Evolutionary conservation across 23 red algal genomes (phyloP).

Genomic region (Pyropia yezoensis): DNA sequence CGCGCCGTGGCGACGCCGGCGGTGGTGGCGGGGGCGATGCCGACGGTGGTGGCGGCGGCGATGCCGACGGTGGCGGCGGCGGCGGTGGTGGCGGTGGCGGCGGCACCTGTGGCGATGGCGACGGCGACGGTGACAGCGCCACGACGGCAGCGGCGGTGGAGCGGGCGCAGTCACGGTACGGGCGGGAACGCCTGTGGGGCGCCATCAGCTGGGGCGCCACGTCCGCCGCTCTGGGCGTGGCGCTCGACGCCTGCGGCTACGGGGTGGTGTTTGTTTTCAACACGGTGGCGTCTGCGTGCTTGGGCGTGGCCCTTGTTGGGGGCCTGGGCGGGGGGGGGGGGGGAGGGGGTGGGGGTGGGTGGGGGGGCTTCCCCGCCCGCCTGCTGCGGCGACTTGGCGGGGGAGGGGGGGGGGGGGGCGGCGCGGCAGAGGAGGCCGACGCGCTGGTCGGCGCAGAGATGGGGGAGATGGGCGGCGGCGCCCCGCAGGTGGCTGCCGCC

Average conservation of each 20-base stretch:
- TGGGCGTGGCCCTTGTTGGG: constrained; percentile 1
- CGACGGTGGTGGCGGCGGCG: too few relatives aligned
- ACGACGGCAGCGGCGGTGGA: not conserved
- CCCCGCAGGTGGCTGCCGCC: too few relatives aligned
- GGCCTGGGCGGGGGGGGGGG: constrained; percentile 1
- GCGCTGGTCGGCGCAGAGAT: not conserved
- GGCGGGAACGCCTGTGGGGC: constrained; percentile 43
- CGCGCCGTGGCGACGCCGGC: not conserved
- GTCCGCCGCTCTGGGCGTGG: constrained; percentile 19
- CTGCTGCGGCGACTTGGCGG: too few relatives aligned
- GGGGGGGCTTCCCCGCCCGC: too few relatives aligned
- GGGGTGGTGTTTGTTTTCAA: constrained; percentile 15
- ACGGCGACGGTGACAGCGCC: too few relatives aligned
- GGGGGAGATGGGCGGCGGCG: not conserved
- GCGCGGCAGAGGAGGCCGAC: not conserved
- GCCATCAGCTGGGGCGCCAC: constrained; percentile 41
- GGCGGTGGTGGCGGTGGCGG: too few relatives aligned
- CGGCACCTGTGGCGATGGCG: too few relatives aligned
- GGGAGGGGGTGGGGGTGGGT: not conserved
- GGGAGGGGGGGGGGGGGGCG: not conserved
- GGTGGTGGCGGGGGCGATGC: too few relatives aligned
- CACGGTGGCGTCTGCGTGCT: constrained; percentile 2
- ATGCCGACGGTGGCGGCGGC: too few relatives aligned
- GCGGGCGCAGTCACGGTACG: constrained; percentile 12
- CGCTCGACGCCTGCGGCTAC: constrained; percentile 18